Conservation (phyloP, 2,329 filamentous ascomycete species). For the Lasiodiplodia citricola region DNA sequence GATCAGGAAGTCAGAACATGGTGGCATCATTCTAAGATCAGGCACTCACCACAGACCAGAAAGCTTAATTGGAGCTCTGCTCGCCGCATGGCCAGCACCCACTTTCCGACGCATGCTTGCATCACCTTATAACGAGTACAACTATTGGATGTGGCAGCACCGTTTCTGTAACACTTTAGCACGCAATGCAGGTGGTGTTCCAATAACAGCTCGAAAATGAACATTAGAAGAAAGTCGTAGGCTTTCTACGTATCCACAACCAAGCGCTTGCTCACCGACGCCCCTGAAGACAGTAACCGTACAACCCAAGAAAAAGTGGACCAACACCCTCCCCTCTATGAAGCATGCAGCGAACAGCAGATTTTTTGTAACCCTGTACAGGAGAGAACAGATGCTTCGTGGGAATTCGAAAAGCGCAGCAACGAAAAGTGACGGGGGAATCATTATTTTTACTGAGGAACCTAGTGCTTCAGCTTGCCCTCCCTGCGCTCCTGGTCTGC, state of each 20-base stretch:
- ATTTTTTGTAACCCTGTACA: background rate
- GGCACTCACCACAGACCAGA: background rate
- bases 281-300: conserved; percentile 1
- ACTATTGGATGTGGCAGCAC: background rate
- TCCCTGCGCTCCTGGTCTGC: conserved; percentile 35
- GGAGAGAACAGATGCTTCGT: background rate
- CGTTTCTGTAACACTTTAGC: conserved; percentile 11
- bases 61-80: background rate
- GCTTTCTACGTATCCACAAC: conserved; percentile 11
- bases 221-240: conserved; percentile 6
- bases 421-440: background rate
- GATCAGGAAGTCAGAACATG: conserved; percentile 13
- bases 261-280: conserved; percentile 15
- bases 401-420: conserved; percentile 1
- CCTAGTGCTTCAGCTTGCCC: conserved; percentile 29
- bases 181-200: background rate
- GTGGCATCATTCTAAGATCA: conserved; percentile 18
- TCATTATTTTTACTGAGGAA: background rate
- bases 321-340: conserved; percentile 2
- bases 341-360: background rate
- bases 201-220: conserved; percentile 9
- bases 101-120: background rate
- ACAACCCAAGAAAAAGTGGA: background rate
- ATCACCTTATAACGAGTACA: background rate
- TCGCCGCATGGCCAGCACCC: conserved; percentile 4